Conservation (phyloP, 352 stramenopile species). For the Phytophthora meadii region DNA sequence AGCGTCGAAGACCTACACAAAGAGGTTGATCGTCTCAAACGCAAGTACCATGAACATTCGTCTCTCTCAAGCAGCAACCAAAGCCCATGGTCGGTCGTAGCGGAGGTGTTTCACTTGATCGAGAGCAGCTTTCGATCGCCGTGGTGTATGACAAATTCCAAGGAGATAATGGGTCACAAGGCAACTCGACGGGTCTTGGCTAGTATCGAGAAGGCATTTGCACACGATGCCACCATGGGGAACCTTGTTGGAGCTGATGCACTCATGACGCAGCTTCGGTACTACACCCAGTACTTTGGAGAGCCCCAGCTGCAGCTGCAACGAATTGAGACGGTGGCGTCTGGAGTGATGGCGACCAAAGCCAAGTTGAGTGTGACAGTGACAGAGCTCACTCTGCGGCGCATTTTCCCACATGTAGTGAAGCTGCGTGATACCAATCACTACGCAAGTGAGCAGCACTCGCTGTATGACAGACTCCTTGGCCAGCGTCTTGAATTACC, state of each 20-base stretch:
- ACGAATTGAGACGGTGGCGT: slow-evolving; percentile 3
- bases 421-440: not conserved
- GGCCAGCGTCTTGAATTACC: not conserved
- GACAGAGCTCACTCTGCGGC: slow-evolving; percentile 9
- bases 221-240: slow-evolving; percentile 11
- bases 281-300: slow-evolving; percentile 15
- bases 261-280: not conserved
- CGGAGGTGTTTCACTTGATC: slow-evolving; percentile 16
- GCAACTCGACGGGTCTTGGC: slow-evolving; percentile 16
- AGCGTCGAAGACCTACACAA: slow-evolving; percentile 5
- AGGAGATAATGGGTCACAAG: slow-evolving; percentile 13
- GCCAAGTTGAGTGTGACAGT: slow-evolving; percentile 10
- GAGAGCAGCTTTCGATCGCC: slow-evolving; percentile 18
- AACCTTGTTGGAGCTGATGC: not conserved
- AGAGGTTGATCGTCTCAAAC: slow-evolving; percentile 7
- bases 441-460: not conserved
- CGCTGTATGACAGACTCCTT: not conserved
- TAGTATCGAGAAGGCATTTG: slow-evolving; percentile 6
- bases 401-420: slow-evolving; percentile 6
- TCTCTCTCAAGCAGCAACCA: slow-evolving; percentile 12
- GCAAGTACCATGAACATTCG: not conserved
- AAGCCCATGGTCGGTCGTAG: slow-evolving; percentile 18
- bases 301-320: slow-evolving; percentile 4
- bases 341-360: slow-evolving; percentile 1
- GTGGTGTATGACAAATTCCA: slow-evolving; percentile 1